Conservation (phyloP, 352 stramenopile genomes). For the Globisporangium ultimum region DNA sequence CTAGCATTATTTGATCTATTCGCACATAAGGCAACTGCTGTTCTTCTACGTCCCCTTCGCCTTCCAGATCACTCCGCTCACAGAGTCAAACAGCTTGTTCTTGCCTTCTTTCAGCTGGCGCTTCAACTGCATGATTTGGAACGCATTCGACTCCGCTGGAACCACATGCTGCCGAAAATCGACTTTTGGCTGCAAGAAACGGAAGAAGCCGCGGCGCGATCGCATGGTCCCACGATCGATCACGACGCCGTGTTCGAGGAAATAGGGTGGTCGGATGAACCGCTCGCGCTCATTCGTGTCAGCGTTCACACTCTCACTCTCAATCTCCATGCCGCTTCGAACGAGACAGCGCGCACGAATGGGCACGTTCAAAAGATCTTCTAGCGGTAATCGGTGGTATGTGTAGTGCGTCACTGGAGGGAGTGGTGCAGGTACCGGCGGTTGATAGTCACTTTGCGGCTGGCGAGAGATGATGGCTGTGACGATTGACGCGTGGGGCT, state of each 20-base stretch:
- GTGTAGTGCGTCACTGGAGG: constrained; percentile 9
- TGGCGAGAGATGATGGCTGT: background rate
- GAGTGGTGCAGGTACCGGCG: constrained; percentile 2
- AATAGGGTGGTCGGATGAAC: constrained; percentile 34
- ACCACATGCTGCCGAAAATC: constrained; percentile 18
- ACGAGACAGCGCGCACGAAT: constrained; percentile 46
- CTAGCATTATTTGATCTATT: too few species aligned
- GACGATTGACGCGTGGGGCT: background rate
- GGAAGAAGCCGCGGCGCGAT: constrained; percentile 36
- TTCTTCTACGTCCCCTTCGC: background rate
- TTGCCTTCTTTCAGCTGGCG: constrained; percentile 6
- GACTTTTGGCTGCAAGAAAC: constrained; percentile 24
- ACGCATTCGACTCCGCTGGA: constrained; percentile 9
- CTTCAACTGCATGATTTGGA: constrained; percentile 8
- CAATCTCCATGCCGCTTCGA: constrained; percentile 22
- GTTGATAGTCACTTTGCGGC: background rate
- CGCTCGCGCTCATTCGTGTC: constrained; percentile 22
- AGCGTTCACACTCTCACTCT: constrained; percentile 1
- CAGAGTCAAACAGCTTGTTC: background rate
- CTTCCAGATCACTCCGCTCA: background rate
- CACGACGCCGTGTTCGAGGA: constrained; percentile 42
- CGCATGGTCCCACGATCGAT: constrained; percentile 43
- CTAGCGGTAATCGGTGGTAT: constrained; percentile 42
- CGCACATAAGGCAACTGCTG: background rate
- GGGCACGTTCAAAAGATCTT: constrained; percentile 43